A percentile compares a stretch with the other conserved stretches of the same genome.
Conservation (phyloP, 139 green algal genomes). For the Chlorella vulgaris region DNA sequence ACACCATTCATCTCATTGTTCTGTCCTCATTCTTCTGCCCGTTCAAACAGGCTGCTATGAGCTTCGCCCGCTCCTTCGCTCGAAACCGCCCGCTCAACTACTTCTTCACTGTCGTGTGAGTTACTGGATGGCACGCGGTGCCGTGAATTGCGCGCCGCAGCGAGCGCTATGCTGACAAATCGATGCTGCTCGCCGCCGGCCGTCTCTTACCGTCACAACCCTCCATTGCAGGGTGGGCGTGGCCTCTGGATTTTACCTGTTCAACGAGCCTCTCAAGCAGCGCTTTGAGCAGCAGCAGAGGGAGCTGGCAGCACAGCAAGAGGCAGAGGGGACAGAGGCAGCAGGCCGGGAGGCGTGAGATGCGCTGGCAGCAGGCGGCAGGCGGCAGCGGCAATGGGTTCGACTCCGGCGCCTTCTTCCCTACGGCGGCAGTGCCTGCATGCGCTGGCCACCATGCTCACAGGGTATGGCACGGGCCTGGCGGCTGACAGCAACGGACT, state of each 20-base stretch:
- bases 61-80: not conserved
- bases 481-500: not conserved
- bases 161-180: not conserved
- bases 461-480: not conserved
- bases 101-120: slow-evolving; percentile 10
- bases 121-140: not conserved
- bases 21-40: too few relatives aligned
- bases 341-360: not conserved
- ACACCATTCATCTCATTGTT: too few relatives aligned
- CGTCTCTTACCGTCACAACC: not conserved
- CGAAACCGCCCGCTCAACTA: slow-evolving; percentile 1
- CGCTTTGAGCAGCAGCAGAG: slow-evolving; percentile 14
- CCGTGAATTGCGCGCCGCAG: not conserved
- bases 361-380: not conserved
- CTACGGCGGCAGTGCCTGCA: slow-evolving; percentile 21
- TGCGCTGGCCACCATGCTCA: not conserved
- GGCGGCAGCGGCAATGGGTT: too few relatives aligned
- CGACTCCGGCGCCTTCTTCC: not conserved
- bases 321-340: slow-evolving; percentile 6
- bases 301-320: not conserved
- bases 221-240: slow-evolving; percentile 7
- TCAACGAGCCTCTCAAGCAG: slow-evolving; percentile 19
- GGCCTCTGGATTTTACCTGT: slow-evolving; percentile 12
- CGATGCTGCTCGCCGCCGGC: not conserved
- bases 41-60: not conserved